These are phyloP conservation scores for Globisporangium cederbergense DNA, from an alignment of 352 stramenopile species.

Conservation along the genomic window DNA sequence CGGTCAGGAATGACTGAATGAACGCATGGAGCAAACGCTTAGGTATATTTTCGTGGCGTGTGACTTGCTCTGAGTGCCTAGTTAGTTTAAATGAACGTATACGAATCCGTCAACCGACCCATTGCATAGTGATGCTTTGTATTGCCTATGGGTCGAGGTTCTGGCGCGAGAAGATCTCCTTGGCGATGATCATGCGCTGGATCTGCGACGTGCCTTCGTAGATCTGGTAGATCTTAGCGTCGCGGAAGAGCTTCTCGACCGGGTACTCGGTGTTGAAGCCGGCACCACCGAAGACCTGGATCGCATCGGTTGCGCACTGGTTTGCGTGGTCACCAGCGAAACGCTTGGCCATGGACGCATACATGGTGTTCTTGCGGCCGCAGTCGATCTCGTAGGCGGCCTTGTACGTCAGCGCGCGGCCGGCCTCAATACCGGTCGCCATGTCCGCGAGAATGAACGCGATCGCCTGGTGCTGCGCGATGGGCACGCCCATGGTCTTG, in stretches of 20 bases:
- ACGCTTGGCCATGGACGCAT: conserved; percentile 89
- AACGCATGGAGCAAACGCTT: not conserved
- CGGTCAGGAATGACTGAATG: not conserved
- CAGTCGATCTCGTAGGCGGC: conserved; percentile 88
- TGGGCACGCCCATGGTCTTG: conserved; percentile 86
- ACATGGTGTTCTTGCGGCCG: conserved; percentile 88
- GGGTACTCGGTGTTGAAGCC: conserved; percentile 92
- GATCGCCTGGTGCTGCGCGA: conserved; percentile 87
- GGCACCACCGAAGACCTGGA: conserved; percentile 89
- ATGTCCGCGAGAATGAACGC: conserved; percentile 91
- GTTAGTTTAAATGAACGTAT: conserved; percentile 5
- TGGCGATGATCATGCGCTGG: conserved; percentile 89
- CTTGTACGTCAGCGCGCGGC: conserved; percentile 84
- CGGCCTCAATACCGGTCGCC: conserved; percentile 88
- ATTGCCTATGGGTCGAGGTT: conserved; percentile 56
- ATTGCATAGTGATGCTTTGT: not conserved
- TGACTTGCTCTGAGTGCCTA: not conserved
- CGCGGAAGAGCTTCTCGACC: conserved; percentile 91
- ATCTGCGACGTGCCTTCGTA: conserved; percentile 93
- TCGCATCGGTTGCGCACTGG: conserved; percentile 81
- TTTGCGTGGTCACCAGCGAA: conserved; percentile 88
- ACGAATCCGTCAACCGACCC: not conserved
- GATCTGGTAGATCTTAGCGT: conserved; percentile 92
- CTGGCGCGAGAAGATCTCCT: conserved; percentile 78
- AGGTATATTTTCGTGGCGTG: not conserved